Conservation (phyloP, 345 rosid genomes). For the Erucastrum elatum region DNA sequence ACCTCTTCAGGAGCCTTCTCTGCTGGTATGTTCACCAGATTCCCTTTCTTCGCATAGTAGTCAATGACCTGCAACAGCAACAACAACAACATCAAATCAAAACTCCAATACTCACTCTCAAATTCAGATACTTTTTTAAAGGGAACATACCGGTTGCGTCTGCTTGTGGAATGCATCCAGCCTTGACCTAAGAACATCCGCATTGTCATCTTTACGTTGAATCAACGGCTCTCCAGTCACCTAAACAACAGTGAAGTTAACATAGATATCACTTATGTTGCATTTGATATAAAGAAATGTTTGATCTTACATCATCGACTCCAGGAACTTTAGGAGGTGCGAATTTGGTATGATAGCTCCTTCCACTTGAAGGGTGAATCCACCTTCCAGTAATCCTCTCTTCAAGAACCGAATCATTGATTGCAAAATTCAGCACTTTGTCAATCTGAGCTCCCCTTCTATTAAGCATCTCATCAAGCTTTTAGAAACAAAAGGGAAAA, state of each 20-base stretch:
- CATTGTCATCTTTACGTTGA: constrained; percentile 92
- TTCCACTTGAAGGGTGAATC: constrained; percentile 97
- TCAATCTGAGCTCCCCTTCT: constrained; percentile 74
- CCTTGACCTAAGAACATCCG: constrained; percentile 83
- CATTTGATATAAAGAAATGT: neutral
- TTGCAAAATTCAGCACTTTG: constrained; percentile 84
- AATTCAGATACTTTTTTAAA: neutral
- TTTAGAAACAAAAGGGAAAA: neutral
- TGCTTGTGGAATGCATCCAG: constrained; percentile 89
- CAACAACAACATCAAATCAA: neutral
- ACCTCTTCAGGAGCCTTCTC: constrained; percentile 84
- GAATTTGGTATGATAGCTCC: constrained; percentile 82
- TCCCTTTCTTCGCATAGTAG: constrained; percentile 72
- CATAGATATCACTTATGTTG: constrained; percentile 6
- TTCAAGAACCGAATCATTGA: constrained; percentile 85
- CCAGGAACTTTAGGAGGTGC: constrained; percentile 87
- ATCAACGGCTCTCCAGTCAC: constrained; percentile 87
- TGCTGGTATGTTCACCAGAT: constrained; percentile 69
- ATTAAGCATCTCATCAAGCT: constrained; percentile 96
- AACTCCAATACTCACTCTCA: constrained; percentile 4
- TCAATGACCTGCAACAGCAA: constrained; percentile 61
- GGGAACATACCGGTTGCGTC: constrained; percentile 67
- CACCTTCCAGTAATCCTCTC: constrained; percentile 97
- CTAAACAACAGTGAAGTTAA: constrained; percentile 42
- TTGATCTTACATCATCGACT: constrained; percentile 74